These are phyloP conservation scores for Phyllosticta capitalensis DNA, from an alignment of 2,329 filamentous ascomycete species.

Conservation along the genomic window DNA sequence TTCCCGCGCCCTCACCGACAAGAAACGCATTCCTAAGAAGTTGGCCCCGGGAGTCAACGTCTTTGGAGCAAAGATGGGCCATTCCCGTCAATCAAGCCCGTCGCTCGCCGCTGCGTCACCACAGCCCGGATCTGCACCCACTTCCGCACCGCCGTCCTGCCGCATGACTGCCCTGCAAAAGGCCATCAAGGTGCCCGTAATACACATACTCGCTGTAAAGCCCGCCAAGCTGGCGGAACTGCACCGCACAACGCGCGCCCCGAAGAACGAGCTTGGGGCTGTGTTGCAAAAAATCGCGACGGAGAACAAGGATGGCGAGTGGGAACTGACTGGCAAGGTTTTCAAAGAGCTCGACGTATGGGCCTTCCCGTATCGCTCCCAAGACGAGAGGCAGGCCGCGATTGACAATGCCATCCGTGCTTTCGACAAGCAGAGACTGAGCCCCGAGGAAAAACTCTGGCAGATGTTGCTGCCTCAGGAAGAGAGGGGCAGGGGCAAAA, in stretches of 20 bases:
- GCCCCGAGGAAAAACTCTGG: constrained; percentile 52
- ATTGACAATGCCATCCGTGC: constrained; percentile 54
- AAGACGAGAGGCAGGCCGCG: constrained; percentile 48
- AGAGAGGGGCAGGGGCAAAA: constrained; percentile 53
- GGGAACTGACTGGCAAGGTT: constrained; percentile 43
- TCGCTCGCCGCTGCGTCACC: constrained; percentile 6
- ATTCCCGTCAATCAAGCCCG: background rate
- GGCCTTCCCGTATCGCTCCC: constrained; percentile 48
- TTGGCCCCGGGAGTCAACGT: constrained; percentile 1
- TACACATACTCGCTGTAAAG: constrained; percentile 46
- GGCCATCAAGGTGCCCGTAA: constrained; percentile 36
- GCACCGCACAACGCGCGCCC: constrained; percentile 37
- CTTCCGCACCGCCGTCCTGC: constrained; percentile 27
- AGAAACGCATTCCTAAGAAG: background rate
- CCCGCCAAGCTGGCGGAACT: constrained; percentile 41
- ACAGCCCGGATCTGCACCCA: constrained; percentile 20
- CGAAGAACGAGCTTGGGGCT: constrained; percentile 37
- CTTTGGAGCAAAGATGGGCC: background rate
- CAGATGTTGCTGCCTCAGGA: constrained; percentile 51
- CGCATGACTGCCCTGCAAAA: constrained; percentile 13
- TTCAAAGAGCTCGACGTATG: constrained; percentile 55
- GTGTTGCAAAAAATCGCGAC: constrained; percentile 24
- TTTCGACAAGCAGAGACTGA: constrained; percentile 52
- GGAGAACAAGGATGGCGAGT: background rate
- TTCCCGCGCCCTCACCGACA: background rate